phyloP scores from a whole-genome alignment of 768 basidiomycete species.

The Trametes villosa region DNA sequence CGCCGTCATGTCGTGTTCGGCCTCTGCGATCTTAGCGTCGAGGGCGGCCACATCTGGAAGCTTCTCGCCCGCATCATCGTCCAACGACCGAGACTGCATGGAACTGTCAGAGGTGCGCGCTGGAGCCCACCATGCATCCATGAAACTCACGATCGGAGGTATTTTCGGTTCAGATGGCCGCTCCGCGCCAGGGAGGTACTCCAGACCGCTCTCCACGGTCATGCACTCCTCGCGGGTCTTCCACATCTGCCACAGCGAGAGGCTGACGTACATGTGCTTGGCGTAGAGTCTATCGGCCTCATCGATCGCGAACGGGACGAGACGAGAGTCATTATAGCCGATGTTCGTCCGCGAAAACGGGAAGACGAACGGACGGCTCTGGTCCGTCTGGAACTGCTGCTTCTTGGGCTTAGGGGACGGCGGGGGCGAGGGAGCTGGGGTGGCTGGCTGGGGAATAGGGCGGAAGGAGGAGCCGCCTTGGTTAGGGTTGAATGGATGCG shows the following conservation, averaged over 20 bases:
- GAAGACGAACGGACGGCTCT: slow-evolving; percentile 90
- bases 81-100: slow-evolving; percentile 19
- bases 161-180: slow-evolving; percentile 52
- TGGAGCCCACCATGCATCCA: slow-evolving; percentile 46
- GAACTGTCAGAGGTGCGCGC: slow-evolving; percentile 10
- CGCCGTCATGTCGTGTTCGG: slow-evolving; percentile 52
- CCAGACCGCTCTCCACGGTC: slow-evolving; percentile 89
- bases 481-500: slow-evolving; percentile 37
- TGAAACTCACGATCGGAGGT: slow-evolving; percentile 32
- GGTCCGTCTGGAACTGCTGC: slow-evolving; percentile 98
- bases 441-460: slow-evolving; percentile 67
- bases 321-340: slow-evolving; percentile 55
- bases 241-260: slow-evolving; percentile 94
- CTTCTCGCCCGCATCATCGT: slow-evolving; percentile 70
- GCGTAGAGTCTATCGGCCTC: slow-evolving; percentile 93
- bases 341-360: slow-evolving; percentile 81
- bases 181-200: slow-evolving; percentile 73
- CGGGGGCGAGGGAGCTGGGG: slow-evolving; percentile 90
- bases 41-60: slow-evolving; percentile 73
- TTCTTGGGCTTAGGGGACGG: slow-evolving; percentile 91
- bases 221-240: slow-evolving; percentile 94
- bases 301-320: slow-evolving; percentile 95
- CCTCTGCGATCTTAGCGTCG: slow-evolving; percentile 76
- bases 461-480: slow-evolving; percentile 49
- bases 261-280: slow-evolving; percentile 87